phyloP scores from a whole-genome alignment of 306 rosid genomes.

The Abrus precatorius region DNA sequence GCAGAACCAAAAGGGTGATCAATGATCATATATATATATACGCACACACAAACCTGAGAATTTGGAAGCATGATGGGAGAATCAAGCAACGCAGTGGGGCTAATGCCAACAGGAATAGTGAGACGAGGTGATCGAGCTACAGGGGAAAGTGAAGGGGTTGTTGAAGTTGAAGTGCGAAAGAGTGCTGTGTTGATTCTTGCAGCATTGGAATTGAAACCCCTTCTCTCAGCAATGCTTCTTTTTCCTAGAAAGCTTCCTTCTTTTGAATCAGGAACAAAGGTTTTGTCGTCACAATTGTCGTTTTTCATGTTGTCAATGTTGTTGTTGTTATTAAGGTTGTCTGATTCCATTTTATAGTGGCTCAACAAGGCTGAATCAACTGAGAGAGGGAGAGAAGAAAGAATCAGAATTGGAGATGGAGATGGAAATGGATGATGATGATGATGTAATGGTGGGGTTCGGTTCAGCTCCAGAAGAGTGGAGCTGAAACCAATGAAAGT shows the following conservation, averaged over 20 bases:
- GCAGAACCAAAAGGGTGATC: neutral
- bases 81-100: constrained; percentile 81
- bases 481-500: constrained; percentile 53
- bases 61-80: constrained; percentile 81
- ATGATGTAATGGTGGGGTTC: neutral
- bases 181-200: constrained; percentile 61
- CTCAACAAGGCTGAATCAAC: neutral
- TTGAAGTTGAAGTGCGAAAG: constrained; percentile 37
- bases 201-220: constrained; percentile 68
- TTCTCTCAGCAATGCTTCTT: constrained; percentile 70
- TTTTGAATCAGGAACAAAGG: neutral
- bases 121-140: constrained; percentile 60
- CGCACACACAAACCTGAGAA: constrained; percentile 56
- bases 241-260: constrained; percentile 6
- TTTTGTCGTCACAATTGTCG: neutral
- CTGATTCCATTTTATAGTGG: constrained; percentile 15
- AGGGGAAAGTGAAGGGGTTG: constrained; percentile 51
- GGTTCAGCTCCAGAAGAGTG: constrained; percentile 55
- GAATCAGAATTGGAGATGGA: neutral
- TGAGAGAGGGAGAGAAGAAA: neutral
- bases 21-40: too few relatives aligned
- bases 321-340: neutral
- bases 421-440: neutral
- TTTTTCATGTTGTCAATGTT: neutral
- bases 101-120: constrained; percentile 74